Evolutionary conservation across 75 land plant genomes (phyloP).

Genomic region (Cryptomeria japonica): DNA sequence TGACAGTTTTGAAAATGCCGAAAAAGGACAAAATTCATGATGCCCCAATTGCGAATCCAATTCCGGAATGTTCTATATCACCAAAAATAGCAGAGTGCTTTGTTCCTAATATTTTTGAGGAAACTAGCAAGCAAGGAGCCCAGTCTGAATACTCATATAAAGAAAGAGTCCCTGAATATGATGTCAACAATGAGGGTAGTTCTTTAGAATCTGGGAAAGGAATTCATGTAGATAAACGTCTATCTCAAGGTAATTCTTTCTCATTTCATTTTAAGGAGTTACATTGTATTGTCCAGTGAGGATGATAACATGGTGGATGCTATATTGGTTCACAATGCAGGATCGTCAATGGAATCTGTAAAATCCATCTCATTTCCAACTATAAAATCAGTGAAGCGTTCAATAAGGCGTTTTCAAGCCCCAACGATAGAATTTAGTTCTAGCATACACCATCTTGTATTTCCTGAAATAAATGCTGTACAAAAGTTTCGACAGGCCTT

Average conservation of each 20-base stretch:
- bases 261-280: not conserved
- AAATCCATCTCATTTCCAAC: not conserved
- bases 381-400: not conserved
- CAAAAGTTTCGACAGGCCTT: slow-evolving; percentile 15
- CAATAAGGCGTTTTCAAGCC: not conserved
- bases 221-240: not conserved
- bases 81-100: not conserved
- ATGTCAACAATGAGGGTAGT: not conserved
- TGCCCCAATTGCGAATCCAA: not conserved
- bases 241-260: not conserved
- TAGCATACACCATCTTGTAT: not conserved
- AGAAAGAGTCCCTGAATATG: not conserved
- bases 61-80: not conserved
- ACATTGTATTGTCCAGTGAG: not conserved
- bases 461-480: slow-evolving; percentile 1
- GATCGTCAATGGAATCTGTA: not conserved
- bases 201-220: not conserved
- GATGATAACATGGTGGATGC: not conserved
- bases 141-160: not conserved
- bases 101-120: not conserved
- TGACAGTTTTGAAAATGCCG: slow-evolving; percentile 9
- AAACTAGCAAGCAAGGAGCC: not conserved
- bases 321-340: not conserved
- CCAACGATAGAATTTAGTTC: not conserved
- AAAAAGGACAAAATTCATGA: not conserved